Base-by-base conservation (phyloP, 331 rosid genomes). In the Rosa hybrid region DNA sequence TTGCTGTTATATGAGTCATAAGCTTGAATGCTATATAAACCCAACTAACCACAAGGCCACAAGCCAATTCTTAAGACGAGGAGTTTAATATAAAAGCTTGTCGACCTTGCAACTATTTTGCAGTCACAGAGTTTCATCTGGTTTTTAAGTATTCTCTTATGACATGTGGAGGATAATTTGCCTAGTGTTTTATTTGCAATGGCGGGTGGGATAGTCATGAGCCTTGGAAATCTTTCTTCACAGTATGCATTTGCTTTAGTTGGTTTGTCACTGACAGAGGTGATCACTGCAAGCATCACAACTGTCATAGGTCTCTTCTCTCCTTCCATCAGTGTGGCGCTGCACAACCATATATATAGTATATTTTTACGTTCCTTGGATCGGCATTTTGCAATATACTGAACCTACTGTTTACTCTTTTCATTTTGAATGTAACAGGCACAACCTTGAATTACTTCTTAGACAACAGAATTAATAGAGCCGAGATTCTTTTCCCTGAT, bases 231-330 rank as follows among this genome's bases (percentile, higher is more conserved):
- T 81, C 89, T 94, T 27, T 76, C 92, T 65, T 83, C 94, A 16
- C 98, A 94, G 68, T 94, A 94, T 84, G 97, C 96, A 69, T 94
- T 88, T 89, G 92, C 98, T 81, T 86, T 91, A 42, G 97, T 94
- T 76, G 98, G 98, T 71, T 85, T 94, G 84, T 89, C 97, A 73
- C 94, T 94, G 46, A 90, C 90, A 23, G 94, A 91, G 85, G 98
- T 94, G 68, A 74, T 94, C 84, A 84, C 94, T 53, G 74, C 94
- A 81, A 94, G 98, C 93, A 74, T 94, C n/a, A 81, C 92, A 45
- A 97, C 91, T 80, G 94, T 92, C 76, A 86, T 92, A 88, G 98
- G 98, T 94, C 68, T 74, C 65, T 82, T 71, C 73, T 69, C 53
- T 72, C 78, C 34, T 13, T 51, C 82, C 4, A 41, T 83, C 56